Evolutionary conservation across 1,139 yeast species (phyloP).

Genomic region (Suhomyces kunorum): DNA sequence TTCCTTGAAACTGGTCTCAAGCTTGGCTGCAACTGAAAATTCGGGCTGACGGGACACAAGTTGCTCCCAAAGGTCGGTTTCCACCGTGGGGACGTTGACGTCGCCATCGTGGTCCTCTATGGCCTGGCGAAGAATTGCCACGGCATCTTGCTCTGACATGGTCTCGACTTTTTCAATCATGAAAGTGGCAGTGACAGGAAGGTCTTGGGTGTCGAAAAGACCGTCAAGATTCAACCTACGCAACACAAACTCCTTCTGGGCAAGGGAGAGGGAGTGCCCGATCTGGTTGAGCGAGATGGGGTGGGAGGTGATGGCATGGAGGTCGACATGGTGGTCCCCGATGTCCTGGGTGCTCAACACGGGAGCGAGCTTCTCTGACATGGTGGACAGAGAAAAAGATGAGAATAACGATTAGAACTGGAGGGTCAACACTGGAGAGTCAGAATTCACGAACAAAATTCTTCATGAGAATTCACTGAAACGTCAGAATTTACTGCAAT

Average conservation of each 20-base stretch:
- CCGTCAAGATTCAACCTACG: slow-evolving; percentile 31
- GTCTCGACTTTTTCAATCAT: slow-evolving; percentile 25
- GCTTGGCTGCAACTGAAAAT: background rate
- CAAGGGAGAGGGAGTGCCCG: slow-evolving; percentile 28
- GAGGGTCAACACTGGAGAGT: background rate
- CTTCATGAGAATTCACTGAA: too few species aligned
- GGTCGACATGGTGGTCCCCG: slow-evolving; percentile 18
- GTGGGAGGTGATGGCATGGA: slow-evolving; percentile 18
- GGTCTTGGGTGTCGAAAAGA: slow-evolving; percentile 29
- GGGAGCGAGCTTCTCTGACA: slow-evolving; percentile 15
- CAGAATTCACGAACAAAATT: too few species aligned
- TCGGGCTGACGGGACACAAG: background rate
- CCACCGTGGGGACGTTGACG: slow-evolving; percentile 25
- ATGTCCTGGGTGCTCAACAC: slow-evolving; percentile 18
- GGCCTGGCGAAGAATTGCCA: slow-evolving; percentile 22
- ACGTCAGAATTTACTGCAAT: too few species aligned
- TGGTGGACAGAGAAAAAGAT: background rate
- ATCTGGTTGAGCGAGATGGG: slow-evolving; percentile 28
- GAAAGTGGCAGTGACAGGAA: slow-evolving; percentile 30
- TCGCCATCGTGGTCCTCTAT: slow-evolving; percentile 25
- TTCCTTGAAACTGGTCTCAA: background rate
- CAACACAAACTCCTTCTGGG: slow-evolving; percentile 30
- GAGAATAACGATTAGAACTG: background rate
- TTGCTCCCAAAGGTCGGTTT: slow-evolving; percentile 17
- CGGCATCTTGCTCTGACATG: slow-evolving; percentile 20